Base-by-base conservation (phyloP, 805 yeast genomes). In the Vanderwaltozyma polyspora region DNA sequence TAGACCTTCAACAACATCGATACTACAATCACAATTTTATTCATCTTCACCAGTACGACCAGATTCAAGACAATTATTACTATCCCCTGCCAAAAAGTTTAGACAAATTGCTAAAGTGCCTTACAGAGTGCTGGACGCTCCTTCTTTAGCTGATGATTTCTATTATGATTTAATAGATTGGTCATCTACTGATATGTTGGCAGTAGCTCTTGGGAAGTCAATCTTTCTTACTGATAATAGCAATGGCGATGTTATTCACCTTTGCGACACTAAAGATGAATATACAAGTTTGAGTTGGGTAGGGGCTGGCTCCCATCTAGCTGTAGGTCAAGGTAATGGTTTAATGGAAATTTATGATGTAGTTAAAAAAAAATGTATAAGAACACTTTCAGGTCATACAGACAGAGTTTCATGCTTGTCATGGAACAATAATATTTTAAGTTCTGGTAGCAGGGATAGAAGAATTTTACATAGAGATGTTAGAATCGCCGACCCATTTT, bases 331-430 rank as follows among this genome's bases (percentile, higher is more conserved):
- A 1, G 70, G 72, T 37, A 66, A 74, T 23, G 98, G 98, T 1
- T 52, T 79, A 28, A 95, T 91, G 5, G 95, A 87, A 52, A 86
- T 91, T 13, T 91, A 95, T 91, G 97, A 91, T 57, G 94, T 87
- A 1, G 72, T 79, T 10, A 76, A 80, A 28, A 69, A 73, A 35
- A 79, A 82, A 57, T 79, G 95, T 47, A 74, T 89, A 13, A 69
- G 98, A 44, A 79, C 93, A 6, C 82, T 91, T 87, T 70, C 89
- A 2, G 98, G 98, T 4, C 98, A 91, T 61, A 64, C 72, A 17
- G 71, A 78, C 30, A 67, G 98, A 40, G 94, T 82, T 0, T 76
- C 93, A 15, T 78, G 96, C 4, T 64, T 91, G 37, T 79, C 95
- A 0, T 91, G 98, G 97, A 89, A 89, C 49, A 85, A 80, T 41